Conservation (phyloP, 345 rosid genomes). For the Euphorbia pulcherrima region DNA sequence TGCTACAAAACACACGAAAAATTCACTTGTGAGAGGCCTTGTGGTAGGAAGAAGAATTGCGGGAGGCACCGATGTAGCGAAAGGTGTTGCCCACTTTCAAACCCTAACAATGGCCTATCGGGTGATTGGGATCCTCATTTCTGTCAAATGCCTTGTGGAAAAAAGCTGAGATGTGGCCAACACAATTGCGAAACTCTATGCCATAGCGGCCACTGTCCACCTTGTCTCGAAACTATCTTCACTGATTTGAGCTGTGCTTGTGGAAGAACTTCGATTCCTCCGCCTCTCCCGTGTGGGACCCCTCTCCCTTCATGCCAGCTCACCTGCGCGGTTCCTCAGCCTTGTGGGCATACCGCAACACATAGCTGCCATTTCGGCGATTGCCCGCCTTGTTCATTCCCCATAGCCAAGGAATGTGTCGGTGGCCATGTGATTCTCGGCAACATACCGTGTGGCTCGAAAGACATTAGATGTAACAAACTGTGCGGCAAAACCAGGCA, state of each 20-base stretch:
- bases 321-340: slow-evolving; percentile 68
- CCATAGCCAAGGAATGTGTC: slow-evolving; percentile 81
- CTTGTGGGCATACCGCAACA: slow-evolving; percentile 85
- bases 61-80: slow-evolving; percentile 94
- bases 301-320: slow-evolving; percentile 86
- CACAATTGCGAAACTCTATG: slow-evolving; percentile 83
- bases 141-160: slow-evolving; percentile 82
- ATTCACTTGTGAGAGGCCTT: slow-evolving; percentile 70
- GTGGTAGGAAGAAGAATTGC: slow-evolving; percentile 81
- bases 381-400: slow-evolving; percentile 92
- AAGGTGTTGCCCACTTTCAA: slow-evolving; percentile 85
- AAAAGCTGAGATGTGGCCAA: slow-evolving; percentile 88
- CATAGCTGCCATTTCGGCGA: slow-evolving; percentile 97
- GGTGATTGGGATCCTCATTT: too few relatives aligned
- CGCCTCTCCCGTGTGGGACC: slow-evolving; percentile 93
- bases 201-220: slow-evolving; percentile 95
- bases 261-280: slow-evolving; percentile 86
- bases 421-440: slow-evolving; percentile 94
- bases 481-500: slow-evolving; percentile 92
- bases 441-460: slow-evolving; percentile 94
- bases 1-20: slow-evolving; percentile 62
- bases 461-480: slow-evolving; percentile 86
- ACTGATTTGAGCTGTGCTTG: slow-evolving; percentile 90
- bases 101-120: slow-evolving; percentile 33
- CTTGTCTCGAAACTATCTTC: slow-evolving; percentile 87